Base-by-base conservation (phyloP, 2,329 filamentous ascomycete species). In the Beauveria sp. region DNA sequence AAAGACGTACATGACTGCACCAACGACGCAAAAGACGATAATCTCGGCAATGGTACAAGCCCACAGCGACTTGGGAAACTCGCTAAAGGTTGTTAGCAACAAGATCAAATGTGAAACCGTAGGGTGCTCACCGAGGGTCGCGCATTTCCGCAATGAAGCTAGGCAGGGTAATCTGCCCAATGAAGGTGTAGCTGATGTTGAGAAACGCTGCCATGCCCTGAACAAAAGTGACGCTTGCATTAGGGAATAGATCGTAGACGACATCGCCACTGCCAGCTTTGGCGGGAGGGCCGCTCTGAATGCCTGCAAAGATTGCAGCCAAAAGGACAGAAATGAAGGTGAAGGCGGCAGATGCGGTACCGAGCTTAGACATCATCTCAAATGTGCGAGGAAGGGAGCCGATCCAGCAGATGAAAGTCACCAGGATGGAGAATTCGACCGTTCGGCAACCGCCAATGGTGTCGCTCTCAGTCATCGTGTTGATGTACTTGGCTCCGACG, bases 111-210 rank as follows among this genome's bases (percentile, higher is more conserved):
- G n/a, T 31, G 5, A 12, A 1, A 26, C 26, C 26, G 9, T 5
- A 8, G 1, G 18, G 18, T 42, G 9, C 74, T 54, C 69, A 78
- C 77, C 75, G 72, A 1, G 84, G 84, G 31, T 87, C 80, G 62
- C 79, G 89, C 93, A 97, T 97, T 75, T 97, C 93, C 3, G 93
- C 92, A 66, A 97, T 97, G 77, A 97, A 97, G 67, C 89, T 93
- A 0, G 93, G 93, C 16, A 97, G 81, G 0, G 93, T 96, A 69
- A 96, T 96, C 72, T 97, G 93, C 0, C 93, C 93, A 67, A 97
- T 96, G 71, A 97, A 96, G 0, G 93, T 96, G 73, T 96, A 97
- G 75, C 88, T 91, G 71, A 97, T 97, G 75, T 97, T 97, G 73
- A 97, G 82, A 75, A 96, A 96, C 0, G 93, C 93, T 59, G 87